Conservation (phyloP, 208 protist species). For the Crithidia sp. region DNA sequence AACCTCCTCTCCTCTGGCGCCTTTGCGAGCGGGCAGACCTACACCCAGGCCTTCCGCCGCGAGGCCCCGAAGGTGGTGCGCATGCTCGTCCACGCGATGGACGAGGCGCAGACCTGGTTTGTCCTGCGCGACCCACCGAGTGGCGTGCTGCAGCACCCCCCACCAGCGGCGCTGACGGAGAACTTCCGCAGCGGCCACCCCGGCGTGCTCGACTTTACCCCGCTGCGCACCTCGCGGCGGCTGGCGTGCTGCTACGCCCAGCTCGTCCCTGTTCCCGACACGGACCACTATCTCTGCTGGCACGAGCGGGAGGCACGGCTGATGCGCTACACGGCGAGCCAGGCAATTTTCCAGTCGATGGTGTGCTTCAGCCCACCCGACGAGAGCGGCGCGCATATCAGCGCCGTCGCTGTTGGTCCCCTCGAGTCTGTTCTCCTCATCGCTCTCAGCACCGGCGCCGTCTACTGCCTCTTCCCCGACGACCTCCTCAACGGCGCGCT, state of each 20-base stretch:
- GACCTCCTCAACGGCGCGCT: constrained; percentile 26
- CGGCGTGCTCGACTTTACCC: constrained; percentile 55
- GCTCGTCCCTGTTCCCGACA: constrained; percentile 64
- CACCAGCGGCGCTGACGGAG: constrained; percentile 37
- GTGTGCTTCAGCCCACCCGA: constrained; percentile 52
- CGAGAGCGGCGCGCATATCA: constrained; percentile 58
- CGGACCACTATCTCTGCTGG: constrained; percentile 70
- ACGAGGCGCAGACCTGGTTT: constrained; percentile 53
- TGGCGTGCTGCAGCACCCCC: constrained; percentile 35
- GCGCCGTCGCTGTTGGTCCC: constrained; percentile 52
- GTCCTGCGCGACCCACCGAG: constrained; percentile 46
- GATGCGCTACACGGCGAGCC: constrained; percentile 59
- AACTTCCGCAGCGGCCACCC: constrained; percentile 34
- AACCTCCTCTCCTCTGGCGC: constrained; percentile 28
- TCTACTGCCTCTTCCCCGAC: constrained; percentile 76
- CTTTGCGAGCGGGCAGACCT: constrained; percentile 47
- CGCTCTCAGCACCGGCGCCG: constrained; percentile 58
- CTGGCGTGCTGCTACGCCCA: constrained; percentile 41
- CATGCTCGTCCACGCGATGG: constrained; percentile 75
- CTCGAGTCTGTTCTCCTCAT: constrained; percentile 75
- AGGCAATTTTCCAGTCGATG: constrained; percentile 50
- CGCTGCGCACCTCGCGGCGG: constrained; percentile 34
- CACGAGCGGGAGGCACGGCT: constrained; percentile 59
- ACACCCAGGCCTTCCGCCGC: constrained; percentile 66
- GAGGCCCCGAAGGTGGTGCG: constrained; percentile 65